Evolutionary conservation across 1,139 yeast genomes (phyloP).

Genomic region (Hyphopichia khmerensis): DNA sequence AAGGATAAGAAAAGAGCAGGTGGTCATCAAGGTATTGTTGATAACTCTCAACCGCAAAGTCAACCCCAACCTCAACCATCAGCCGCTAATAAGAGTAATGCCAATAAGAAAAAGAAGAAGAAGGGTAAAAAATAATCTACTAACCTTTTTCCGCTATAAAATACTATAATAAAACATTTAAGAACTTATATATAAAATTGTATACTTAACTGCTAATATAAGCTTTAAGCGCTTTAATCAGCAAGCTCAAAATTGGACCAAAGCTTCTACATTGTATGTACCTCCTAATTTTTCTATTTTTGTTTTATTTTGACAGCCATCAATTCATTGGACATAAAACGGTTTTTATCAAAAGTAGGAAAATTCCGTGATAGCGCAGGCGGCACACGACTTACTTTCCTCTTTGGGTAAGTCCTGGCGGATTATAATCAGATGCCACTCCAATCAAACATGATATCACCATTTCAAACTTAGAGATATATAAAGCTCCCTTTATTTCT

Average conservation of each 20-base stretch:
- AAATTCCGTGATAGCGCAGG: background rate
- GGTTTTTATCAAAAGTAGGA: background rate
- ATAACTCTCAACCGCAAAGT: constrained; percentile 20
- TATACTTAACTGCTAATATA: too few species aligned
- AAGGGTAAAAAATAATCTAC: constrained; percentile 42
- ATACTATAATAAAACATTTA: too few species aligned
- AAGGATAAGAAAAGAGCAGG: constrained; percentile 61
- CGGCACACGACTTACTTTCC: background rate
- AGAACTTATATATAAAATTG: too few species aligned
- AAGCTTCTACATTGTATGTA: too few species aligned
- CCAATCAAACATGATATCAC: background rate
- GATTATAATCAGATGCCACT: background rate
- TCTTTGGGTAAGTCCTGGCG: background rate
- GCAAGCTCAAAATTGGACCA: too few species aligned
- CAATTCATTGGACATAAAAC: too few species aligned
- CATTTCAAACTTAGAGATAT: too few species aligned
- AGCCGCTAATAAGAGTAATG: constrained; percentile 19
- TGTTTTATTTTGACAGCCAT: background rate
- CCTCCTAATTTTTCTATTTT: too few species aligned
- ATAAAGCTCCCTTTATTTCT: too few species aligned
- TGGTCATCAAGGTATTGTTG: constrained; percentile 67
- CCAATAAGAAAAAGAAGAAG: constrained; percentile 49
- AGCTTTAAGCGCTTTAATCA: too few species aligned
- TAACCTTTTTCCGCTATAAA: too few species aligned
- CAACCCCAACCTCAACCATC: constrained; percentile 15